Evolutionary conservation across 1,139 yeast species (phyloP).

Genomic region (Debaryomyces udenii): DNA sequence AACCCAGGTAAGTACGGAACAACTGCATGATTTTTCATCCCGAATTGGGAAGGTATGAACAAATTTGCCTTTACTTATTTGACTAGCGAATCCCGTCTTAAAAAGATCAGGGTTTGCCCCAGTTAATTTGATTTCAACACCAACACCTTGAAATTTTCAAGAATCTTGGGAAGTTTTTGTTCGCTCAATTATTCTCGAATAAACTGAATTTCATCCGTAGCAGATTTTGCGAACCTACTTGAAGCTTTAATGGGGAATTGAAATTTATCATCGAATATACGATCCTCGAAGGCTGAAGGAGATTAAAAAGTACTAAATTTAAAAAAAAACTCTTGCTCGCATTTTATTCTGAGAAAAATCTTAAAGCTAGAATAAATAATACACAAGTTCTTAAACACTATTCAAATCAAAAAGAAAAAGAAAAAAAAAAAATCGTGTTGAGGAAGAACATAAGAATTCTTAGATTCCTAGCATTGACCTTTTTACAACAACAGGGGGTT

Average conservation of each 20-base stretch:
- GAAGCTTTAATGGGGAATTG: slow-evolving; percentile 54
- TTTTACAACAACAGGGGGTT: too few relatives aligned
- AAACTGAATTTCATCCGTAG: slow-evolving; percentile 45
- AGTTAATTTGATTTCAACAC: slow-evolving; percentile 53
- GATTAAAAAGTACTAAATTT: too few relatives aligned
- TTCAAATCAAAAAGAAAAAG: too few relatives aligned
- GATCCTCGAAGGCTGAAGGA: slow-evolving; percentile 47
- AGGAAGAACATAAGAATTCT: too few relatives aligned
- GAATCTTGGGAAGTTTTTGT: slow-evolving; percentile 26
- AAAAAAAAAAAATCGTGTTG: too few relatives aligned
- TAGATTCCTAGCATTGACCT: too few relatives aligned
- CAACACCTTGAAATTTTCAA: slow-evolving; percentile 46
- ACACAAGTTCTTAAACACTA: too few relatives aligned
- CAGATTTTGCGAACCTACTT: slow-evolving; percentile 45
- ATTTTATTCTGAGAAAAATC: too few relatives aligned
- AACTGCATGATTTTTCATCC: slow-evolving; percentile 40
- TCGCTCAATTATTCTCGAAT: slow-evolving; percentile 31
- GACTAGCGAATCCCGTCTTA: slow-evolving; percentile 35
- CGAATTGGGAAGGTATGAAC: slow-evolving; percentile 67
- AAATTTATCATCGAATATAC: slow-evolving; percentile 45
- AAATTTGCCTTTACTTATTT: slow-evolving; percentile 49
- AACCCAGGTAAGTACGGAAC: slow-evolving; percentile 34
- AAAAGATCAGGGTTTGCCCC: slow-evolving; percentile 23
- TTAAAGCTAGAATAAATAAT: too few relatives aligned
- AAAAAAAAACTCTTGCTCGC: too few relatives aligned